Percentiles rank a stretch among this genome's conserved stretches.
Conservation (phyloP, 2,329 filamentous ascomycete genomes). For the Aspergillus spinulosporus region DNA sequence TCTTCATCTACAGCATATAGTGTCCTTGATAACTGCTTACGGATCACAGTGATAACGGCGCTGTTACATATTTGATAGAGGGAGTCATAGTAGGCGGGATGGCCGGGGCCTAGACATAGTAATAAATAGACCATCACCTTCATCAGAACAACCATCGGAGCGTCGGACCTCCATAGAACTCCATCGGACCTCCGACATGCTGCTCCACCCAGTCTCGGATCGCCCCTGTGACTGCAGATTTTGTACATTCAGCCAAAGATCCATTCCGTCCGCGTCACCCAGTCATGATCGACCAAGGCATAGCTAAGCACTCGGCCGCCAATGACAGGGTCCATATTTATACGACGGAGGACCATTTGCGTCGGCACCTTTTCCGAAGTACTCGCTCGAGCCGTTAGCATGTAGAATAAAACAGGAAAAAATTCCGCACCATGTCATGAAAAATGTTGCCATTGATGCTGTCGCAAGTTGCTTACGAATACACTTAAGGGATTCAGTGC, state of each 20-base stretch:
- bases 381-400: neutral
- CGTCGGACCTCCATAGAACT: neutral
- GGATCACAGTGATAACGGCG: too few species aligned
- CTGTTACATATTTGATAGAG: too few species aligned
- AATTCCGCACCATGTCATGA: neutral
- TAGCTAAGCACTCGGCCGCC: slow-evolving; percentile 2
- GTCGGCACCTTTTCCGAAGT: slow-evolving; percentile 18
- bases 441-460: neutral
- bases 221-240: slow-evolving; percentile 7
- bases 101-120: too few species aligned
- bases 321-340: neutral
- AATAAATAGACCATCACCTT: neutral
- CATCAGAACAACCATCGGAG: neutral
- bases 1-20: too few species aligned
- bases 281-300: neutral
- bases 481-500: neutral
- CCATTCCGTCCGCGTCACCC: slow-evolving; percentile 5
- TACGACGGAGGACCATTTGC: neutral
- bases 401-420: slow-evolving; percentile 9
- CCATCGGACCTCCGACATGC: slow-evolving; percentile 9
- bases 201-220: neutral
- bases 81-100: too few species aligned
- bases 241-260: neutral
- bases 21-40: too few species aligned
- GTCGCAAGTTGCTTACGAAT: neutral